Evolutionary conservation across 164 flowering plant genomes (phyloP).

Genomic region (Vitis cinerea): DNA sequence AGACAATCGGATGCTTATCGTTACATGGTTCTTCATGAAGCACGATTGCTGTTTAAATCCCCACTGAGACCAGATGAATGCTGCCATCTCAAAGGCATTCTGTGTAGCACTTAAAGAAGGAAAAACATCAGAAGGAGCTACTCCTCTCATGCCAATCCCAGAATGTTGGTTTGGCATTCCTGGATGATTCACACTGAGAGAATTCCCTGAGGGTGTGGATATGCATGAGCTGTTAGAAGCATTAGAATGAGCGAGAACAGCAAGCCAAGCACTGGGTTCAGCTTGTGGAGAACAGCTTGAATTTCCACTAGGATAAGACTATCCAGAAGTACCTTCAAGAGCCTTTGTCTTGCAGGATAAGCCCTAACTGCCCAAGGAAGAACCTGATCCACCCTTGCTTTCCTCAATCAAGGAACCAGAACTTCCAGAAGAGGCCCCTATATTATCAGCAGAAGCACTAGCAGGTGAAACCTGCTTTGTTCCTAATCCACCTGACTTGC

Average conservation of each 20-base stretch:
- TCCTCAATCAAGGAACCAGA: slow-evolving; percentile 30
- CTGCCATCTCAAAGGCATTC: too few relatives aligned
- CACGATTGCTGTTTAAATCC: slow-evolving; percentile 70
- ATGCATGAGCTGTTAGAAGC: slow-evolving; percentile 30
- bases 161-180: slow-evolving; percentile 25
- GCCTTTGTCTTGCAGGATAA: slow-evolving; percentile 61
- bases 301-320: slow-evolving; percentile 34
- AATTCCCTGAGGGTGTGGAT: slow-evolving; percentile 25
- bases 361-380: slow-evolving; percentile 47
- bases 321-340: slow-evolving; percentile 56
- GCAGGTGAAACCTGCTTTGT: slow-evolving; percentile 15
- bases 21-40: slow-evolving; percentile 73
- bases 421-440: slow-evolving; percentile 36
- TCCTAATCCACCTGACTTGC: slow-evolving; percentile 20
- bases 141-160: slow-evolving; percentile 29
- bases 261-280: slow-evolving; percentile 25
- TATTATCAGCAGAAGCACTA: slow-evolving; percentile 19
- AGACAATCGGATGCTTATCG: slow-evolving; percentile 63
- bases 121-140: slow-evolving; percentile 19
- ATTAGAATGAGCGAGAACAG: slow-evolving; percentile 17
- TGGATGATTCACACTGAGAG: slow-evolving; percentile 15
- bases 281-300: slow-evolving; percentile 35
- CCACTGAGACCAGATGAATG: slow-evolving; percentile 45
- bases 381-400: slow-evolving; percentile 28
- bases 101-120: slow-evolving; percentile 28